Percentiles rank a stretch among this genome's conserved stretches.
Evolutionary conservation across 1,139 yeast genomes (phyloP).

Genomic region (Dujonia santamariae): DNA sequence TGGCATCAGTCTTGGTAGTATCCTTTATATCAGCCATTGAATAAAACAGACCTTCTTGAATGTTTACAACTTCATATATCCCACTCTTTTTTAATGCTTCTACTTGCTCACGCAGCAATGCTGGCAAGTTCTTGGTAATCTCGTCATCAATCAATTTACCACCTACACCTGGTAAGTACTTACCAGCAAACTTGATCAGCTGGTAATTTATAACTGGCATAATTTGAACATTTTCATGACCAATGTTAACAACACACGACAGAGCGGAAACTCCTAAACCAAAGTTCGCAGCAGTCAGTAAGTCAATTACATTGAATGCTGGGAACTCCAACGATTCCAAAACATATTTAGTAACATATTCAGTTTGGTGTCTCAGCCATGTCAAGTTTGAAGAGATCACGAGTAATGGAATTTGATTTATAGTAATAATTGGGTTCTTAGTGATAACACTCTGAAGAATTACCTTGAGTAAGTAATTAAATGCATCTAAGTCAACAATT

Average conservation of each 20-base stretch:
- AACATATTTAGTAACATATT: constrained; percentile 67
- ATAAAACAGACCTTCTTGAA: constrained; percentile 60
- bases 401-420: constrained; percentile 47
- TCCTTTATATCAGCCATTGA: constrained; percentile 46
- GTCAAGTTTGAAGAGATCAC: constrained; percentile 59
- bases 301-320: constrained; percentile 69
- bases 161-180: constrained; percentile 50
- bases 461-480: constrained; percentile 63
- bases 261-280: constrained; percentile 59
- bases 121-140: constrained; percentile 54
- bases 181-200: constrained; percentile 52
- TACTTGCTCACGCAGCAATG: constrained; percentile 55
- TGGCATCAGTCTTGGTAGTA: constrained; percentile 6
- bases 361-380: constrained; percentile 71
- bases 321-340: constrained; percentile 74
- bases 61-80: constrained; percentile 68
- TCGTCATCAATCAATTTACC: constrained; percentile 59
- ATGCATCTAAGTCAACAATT: constrained; percentile 66
- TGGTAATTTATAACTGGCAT: constrained; percentile 76
- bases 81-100: constrained; percentile 73
- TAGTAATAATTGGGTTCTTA: constrained; percentile 47
- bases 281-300: constrained; percentile 67
- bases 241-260: constrained; percentile 78
- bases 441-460: constrained; percentile 56
- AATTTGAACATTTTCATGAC: constrained; percentile 70